Evolutionary conservation across 78 protist genomes (phyloP), one percentile per base, ranked within the genome.

Genomic region (Dictyostelium firmibasis): DNA sequence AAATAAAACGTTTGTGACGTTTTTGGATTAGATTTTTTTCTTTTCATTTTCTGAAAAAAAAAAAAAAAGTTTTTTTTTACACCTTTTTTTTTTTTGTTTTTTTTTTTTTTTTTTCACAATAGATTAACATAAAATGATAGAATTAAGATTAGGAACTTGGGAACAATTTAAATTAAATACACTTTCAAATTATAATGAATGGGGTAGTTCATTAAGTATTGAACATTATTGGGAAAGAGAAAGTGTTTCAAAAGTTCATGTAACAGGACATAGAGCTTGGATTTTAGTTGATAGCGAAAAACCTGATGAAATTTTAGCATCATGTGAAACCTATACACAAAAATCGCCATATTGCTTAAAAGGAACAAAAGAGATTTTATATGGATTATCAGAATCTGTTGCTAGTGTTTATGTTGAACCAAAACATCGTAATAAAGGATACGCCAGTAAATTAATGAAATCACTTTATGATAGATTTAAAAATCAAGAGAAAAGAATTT

Each of bases 371-470:
- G 67, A 89, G n/a, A 47, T 47, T 33, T 38, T 57, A 27, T 3
- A 33, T 8, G 94, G 88, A 47, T 81, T 35, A 29, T 81, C 84
- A 8, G 83, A 89, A 35, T 78, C 88, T 6, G 41, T 89, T 16
- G 94, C 94, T n/a, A 69, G 83, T 69, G 94, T 89, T 33, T 89
- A 67, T 14, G 87, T 89, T 29, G 82, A 81, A 11, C 50, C 31
- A 10, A 78, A 69, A 43, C 57, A 81, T 38, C 67, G 87, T 67
- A 57, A 64, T 2, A 89, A 89, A 50, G 94, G 94, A 25, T 81
- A 69, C 25, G 86, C 87, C 1, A 70, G 62, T 1, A 38, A 23
- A 33, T 29, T 89, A 64, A 89, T 89, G 94, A 89, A 47, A 23
- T 33, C 33, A 2, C 25, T 89, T 18, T 62, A 81, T n/a, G 72